These are phyloP conservation scores for Tolypocladium amazonense DNA, from an alignment of 2,329 filamentous ascomycete species.

Conservation along the genomic window DNA sequence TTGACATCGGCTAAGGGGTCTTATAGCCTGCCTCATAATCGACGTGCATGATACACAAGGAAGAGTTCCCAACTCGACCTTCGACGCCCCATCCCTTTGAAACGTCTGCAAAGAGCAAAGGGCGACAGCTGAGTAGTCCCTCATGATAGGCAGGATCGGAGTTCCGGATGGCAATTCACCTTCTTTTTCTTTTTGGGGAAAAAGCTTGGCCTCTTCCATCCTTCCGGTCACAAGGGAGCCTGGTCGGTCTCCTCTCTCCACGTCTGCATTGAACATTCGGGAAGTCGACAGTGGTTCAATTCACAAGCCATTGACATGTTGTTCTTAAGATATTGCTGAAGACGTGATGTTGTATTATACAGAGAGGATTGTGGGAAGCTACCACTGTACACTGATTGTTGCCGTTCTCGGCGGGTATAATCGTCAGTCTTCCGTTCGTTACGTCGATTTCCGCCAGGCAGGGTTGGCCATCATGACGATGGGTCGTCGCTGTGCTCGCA, in stretches of 20 bases:
- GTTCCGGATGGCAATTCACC: no score
- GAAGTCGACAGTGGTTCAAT: background rate
- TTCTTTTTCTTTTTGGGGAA: background rate
- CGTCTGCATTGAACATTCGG: background rate
- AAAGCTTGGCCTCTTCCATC: background rate
- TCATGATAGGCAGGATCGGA: no score
- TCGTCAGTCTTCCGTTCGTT: background rate
- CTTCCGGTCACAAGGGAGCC: background rate
- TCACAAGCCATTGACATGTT: background rate
- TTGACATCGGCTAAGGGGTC: background rate
- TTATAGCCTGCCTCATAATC: background rate
- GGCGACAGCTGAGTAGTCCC: background rate
- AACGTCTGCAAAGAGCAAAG: background rate
- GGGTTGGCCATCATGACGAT: constrained; percentile 44
- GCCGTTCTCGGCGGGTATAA: constrained; percentile 1
- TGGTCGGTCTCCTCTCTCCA: background rate
- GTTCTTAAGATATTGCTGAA: background rate
- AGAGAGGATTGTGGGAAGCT: background rate
- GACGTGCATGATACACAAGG: background rate
- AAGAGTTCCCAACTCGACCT: background rate
- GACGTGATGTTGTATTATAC: background rate
- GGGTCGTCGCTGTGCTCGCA: constrained; percentile 61
- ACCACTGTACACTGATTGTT: background rate
- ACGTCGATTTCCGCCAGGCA: constrained; percentile 20
- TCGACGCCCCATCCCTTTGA: no score